Percentiles rank a stretch among this genome's conserved stretches.
phyloP scores from a whole-genome alignment of 805 yeast species.

The Kluyveromyces siamensis region DNA sequence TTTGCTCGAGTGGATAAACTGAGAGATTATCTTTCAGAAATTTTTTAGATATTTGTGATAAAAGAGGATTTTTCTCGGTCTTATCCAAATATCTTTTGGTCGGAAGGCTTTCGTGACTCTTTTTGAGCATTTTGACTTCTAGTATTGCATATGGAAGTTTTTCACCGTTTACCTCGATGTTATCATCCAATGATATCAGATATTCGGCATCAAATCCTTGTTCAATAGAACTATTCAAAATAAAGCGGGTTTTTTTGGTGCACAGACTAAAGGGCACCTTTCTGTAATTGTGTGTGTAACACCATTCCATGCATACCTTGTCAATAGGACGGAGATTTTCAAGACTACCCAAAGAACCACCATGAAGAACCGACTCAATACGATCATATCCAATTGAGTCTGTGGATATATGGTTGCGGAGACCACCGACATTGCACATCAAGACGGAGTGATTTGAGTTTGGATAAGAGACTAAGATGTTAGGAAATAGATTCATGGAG shows the following conservation, averaged over 20 bases:
- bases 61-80: neutral
- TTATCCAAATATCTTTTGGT: neutral
- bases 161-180: constrained; percentile 9
- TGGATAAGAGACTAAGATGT: constrained; percentile 7
- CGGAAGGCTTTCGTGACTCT: neutral
- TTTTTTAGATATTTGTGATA: constrained; percentile 6
- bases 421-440: constrained; percentile 28
- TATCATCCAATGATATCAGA: constrained; percentile 19
- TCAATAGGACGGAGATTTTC: constrained; percentile 9
- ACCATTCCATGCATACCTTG: constrained; percentile 22
- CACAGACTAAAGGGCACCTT: constrained; percentile 8
- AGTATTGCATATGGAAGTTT: constrained; percentile 16
- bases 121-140: constrained; percentile 9
- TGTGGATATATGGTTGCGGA: constrained; percentile 21
- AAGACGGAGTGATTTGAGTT: constrained; percentile 9
- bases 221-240: constrained; percentile 5
- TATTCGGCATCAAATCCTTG: constrained; percentile 6
- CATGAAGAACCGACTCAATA: neutral
- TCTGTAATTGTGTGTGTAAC: constrained; percentile 14
- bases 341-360: neutral
- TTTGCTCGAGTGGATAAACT: constrained; percentile 13
- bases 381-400: constrained; percentile 6
- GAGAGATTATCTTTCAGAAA: constrained; percentile 15
- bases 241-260: constrained; percentile 22
- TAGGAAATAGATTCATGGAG: constrained; percentile 16